Base-by-base conservation (phyloP, 768 basidiomycete genomes). In the Suillus occidentalis region DNA sequence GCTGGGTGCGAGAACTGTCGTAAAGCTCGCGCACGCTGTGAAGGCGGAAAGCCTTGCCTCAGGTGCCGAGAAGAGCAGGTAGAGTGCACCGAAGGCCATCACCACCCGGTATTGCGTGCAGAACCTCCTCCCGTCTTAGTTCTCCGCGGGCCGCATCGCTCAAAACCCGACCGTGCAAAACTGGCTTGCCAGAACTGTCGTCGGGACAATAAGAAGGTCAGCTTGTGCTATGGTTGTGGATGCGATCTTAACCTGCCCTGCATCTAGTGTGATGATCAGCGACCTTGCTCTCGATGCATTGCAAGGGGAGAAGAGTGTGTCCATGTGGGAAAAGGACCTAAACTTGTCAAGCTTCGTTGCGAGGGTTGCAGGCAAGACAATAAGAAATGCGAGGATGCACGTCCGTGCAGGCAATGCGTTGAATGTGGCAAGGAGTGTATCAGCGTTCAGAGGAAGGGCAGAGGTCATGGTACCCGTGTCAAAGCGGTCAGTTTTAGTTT, bases 191-290 rank as follows among this genome's bases (percentile, higher is more conserved):
- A 82, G 68, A 83, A 76, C 59, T 89, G 88, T 73, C 82, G 86
- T 36, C 82, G 82, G 66, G 87, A 87, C 68, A 89, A 89, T 70
- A 88, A 88, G 73, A 88, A 89, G 85, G 87, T 82, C 61, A 6
- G 71, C 61, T 37, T 50, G 53, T 50, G 50, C 25, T 57, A 18
- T 49, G 28, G 20, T 66, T 40, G 28, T 47, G 31, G 37, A 40
- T 22, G 43, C 16, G 18, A 55, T 55, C 28, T 45, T 66, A 6
- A 57, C 58, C 25, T 42, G 65, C 37, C 59, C 36, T 58, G 4
- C 22, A 16, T 45, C 31, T 60, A 89, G 87, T 89, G 87, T 68
- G 86, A 88, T 58, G 82, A 87, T 68, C 82, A 86, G 66, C 82
- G 87, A 25, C 88, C 88, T 14, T 89, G 87, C 72, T 78, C 81